A percentile compares a stretch with the other conserved stretches of the same genome.
These are phyloP conservation scores for Penicillium sp. DNA, from an alignment of 2,329 filamentous ascomycete genomes.

Conservation along the genomic window DNA sequence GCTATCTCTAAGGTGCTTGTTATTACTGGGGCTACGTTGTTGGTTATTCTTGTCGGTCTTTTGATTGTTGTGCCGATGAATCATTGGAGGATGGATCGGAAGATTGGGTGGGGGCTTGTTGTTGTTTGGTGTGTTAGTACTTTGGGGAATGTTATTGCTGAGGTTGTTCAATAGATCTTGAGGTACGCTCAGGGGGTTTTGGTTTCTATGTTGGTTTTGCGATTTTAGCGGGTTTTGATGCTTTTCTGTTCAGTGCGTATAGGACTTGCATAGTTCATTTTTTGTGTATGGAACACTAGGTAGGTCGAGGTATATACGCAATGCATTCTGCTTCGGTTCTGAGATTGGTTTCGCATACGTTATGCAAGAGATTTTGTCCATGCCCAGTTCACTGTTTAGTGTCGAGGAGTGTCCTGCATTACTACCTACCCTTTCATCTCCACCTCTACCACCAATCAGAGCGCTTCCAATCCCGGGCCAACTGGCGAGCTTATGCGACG, in stretches of 20 bases:
- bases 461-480: no score
- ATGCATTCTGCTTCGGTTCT: background rate
- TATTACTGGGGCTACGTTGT: slow-evolving; percentile 76
- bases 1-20: slow-evolving; percentile 80
- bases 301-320: slow-evolving; percentile 1
- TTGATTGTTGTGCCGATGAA: slow-evolving; percentile 79
- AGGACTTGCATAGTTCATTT: background rate
- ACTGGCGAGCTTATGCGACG: no score
- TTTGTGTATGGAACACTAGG: background rate
- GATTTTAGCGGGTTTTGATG: background rate
- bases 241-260: background rate
- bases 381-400: no score
- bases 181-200: background rate
- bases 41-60: slow-evolving; percentile 73
- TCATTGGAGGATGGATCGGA: slow-evolving; percentile 77
- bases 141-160: slow-evolving; percentile 72
- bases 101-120: slow-evolving; percentile 77
- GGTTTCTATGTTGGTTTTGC: background rate
- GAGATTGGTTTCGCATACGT: background rate
- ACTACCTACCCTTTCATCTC: no score
- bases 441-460: no score
- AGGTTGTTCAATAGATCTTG: slow-evolving; percentile 48
- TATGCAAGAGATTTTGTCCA: no score
- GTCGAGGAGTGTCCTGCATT: no score
- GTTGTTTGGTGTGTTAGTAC: slow-evolving; percentile 78